Conservation (phyloP, 73 alveolate genomes). For the Paramecium octaurelia region DNA sequence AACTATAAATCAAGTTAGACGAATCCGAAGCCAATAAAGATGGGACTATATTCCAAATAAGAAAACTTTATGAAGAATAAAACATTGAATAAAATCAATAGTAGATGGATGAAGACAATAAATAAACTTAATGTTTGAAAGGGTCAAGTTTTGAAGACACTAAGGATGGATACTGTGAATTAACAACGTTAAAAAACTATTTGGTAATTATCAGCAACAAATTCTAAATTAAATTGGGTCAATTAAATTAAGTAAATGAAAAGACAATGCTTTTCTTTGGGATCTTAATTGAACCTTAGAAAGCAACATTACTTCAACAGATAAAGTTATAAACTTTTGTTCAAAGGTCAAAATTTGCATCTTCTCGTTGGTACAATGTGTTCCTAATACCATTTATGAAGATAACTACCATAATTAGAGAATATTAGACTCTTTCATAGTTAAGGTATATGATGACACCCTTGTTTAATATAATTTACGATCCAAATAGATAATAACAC, state of each 20-base stretch:
- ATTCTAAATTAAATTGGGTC: not conserved
- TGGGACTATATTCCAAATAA: not conserved
- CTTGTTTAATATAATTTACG: not conserved
- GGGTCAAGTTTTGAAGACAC: not conserved
- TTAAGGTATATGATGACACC: not conserved
- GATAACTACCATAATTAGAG: not conserved
- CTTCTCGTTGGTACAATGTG: not conserved
- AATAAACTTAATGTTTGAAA: not conserved
- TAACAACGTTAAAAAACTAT: not conserved
- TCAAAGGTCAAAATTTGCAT: not conserved
- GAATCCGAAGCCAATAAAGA: not conserved
- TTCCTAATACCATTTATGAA: not conserved
- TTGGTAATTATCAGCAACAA: not conserved
- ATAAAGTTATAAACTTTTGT: not conserved
- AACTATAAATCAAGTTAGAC: not conserved
- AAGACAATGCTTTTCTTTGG: slow-evolving; percentile 4
- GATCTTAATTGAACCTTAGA: slow-evolving; percentile 9
- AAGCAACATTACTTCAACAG: not conserved
- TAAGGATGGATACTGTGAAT: not conserved
- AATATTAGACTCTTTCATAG: not conserved
- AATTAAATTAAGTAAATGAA: not conserved
- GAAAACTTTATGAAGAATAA: not conserved
- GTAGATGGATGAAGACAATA: not conserved
- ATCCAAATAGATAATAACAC: not conserved
- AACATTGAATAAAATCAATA: not conserved